Evolutionary conservation across 2,329 filamentous ascomycete species (phyloP).

Genomic region (Chaetothyriales sp.): DNA sequence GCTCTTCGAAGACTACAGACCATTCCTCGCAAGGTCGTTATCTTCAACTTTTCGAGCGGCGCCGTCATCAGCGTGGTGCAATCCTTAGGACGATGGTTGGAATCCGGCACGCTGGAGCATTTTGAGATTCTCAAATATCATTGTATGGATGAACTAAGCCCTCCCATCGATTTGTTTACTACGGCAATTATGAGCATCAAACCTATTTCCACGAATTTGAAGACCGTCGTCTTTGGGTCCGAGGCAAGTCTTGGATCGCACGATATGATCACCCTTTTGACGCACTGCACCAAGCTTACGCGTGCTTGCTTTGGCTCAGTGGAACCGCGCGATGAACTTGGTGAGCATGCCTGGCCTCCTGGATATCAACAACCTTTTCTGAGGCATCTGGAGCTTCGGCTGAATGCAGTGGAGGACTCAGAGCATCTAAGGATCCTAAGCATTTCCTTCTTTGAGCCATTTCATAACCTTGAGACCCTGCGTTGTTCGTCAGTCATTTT

Average conservation of each 20-base stretch:
- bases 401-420: not conserved
- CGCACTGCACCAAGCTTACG: not conserved
- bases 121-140: not conserved
- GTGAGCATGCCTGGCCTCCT: not conserved
- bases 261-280: not conserved
- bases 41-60: constrained; percentile 7
- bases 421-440: not conserved
- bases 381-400: not conserved
- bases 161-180: not conserved
- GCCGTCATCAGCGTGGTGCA: constrained; percentile 10
- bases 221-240: not conserved
- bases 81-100: not conserved
- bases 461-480: not conserved
- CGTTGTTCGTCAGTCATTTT: not conserved
- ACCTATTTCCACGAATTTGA: not conserved
- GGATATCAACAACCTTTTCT: not conserved
- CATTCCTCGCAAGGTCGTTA: constrained; percentile 22
- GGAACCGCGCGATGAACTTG: no score
- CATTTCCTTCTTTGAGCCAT: not conserved
- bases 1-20: constrained; percentile 23
- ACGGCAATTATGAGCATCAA: no score
- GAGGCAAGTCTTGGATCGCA: not conserved
- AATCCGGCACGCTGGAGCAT: not conserved
- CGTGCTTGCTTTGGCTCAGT: not conserved
- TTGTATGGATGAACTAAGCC: not conserved